These are phyloP conservation scores for Dryadomyces quercivorus DNA, from an alignment of 2,329 filamentous ascomycete species.

Conservation along the genomic window DNA sequence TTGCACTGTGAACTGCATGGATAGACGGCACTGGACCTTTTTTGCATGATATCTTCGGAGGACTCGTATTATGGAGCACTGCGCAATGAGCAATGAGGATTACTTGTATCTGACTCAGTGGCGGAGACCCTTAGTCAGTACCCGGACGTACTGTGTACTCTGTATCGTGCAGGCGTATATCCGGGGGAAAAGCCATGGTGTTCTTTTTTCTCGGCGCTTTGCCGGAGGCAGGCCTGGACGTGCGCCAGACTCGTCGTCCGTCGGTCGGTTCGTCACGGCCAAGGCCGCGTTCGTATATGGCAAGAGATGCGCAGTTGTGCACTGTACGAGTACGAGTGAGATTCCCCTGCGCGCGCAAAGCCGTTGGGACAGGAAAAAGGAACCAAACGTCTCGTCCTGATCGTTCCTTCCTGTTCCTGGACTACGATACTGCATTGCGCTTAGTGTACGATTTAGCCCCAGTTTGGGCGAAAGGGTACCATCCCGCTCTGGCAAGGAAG, in stretches of 20 bases:
- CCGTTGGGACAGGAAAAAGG: background rate
- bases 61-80: background rate
- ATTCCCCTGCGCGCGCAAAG: too few relatives aligned
- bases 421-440: background rate
- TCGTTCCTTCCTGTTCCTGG: background rate
- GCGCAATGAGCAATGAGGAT: background rate
- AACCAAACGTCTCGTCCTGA: background rate
- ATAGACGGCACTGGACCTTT: background rate
- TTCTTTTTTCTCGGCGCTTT: background rate
- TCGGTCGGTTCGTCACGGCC: background rate
- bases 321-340: too few relatives aligned
- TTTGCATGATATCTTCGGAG: too few relatives aligned
- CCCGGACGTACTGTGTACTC: background rate
- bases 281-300: background rate
- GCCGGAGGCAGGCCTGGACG: too few relatives aligned
- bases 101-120: background rate
- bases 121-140: background rate
- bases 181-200: background rate
- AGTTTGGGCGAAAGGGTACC: slow-evolving; percentile 2
- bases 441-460: slow-evolving; percentile 2
- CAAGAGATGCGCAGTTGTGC: too few relatives aligned
- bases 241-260: too few relatives aligned
- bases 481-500: slow-evolving; percentile 1
- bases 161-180: too few relatives aligned
- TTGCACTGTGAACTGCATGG: background rate